Base-by-base conservation (phyloP, 768 basidiomycete genomes). In the Mycena polygramma region DNA sequence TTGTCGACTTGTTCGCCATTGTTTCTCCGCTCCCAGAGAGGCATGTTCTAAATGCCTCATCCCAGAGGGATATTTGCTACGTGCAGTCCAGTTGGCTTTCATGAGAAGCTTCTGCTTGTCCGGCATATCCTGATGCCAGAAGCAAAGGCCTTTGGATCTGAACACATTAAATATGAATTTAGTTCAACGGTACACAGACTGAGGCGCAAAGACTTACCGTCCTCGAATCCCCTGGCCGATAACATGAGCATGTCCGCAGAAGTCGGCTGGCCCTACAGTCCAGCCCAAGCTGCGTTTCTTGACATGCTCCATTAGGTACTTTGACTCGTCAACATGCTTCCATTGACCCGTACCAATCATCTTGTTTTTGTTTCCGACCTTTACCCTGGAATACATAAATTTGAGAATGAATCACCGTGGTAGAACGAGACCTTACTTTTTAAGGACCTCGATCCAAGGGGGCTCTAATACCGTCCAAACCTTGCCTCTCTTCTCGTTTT, bases 401-500 rank as follows among this genome's bases (percentile, higher is more conserved):
- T 2, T 17, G 53, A 35, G 17, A 51, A 17, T 19, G 22, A 51
- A 2, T 26, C 22, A 51, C 26, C 20, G 48, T 19, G 17, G 2
- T 15, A 17, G 15, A n/a, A n/a, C n/a, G n/a, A 46, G 17, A 51
- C 22, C 52, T 7, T 6, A n/a, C 54, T 19, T 36, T 20, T 55
- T 55, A 8, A 37, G 54, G 2, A 8, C 19, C 14, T 55, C 54
- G 20, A 55, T 55, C 54, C 54, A 55, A 8, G 54, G 54, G 1
- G 54, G 7, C 10, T 55, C 30, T 19, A 55, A 20, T 37, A 55
- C 54, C n/a, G 54, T 55, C 54, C 54, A 55, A 14, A 55, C 26
- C 13, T 55, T 55, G 20, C 54, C 54, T 19, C 54, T 19, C 54
- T 55, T 55, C 19, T 55, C 7, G n/a, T 55, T 55, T 37, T 55